phyloP scores from a whole-genome alignment of 345 rosid species.

The Hibiscus tridactylites region DNA sequence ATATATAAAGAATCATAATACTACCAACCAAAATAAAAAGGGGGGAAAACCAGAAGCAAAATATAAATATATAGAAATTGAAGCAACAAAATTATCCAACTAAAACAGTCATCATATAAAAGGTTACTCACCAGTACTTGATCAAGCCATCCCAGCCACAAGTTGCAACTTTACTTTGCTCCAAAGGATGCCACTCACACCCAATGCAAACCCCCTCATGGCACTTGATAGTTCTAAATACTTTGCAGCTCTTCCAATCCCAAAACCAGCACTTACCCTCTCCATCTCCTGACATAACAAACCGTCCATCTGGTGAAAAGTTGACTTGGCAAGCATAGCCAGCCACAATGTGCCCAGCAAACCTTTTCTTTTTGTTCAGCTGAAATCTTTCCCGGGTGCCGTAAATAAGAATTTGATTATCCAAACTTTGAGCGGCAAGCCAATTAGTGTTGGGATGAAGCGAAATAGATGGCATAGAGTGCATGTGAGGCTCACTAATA shows the following conservation, averaged over 20 bases:
- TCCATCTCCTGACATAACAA: slow-evolving; percentile 99
- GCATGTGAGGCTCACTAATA: slow-evolving; percentile 99
- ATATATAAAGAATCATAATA: neutral
- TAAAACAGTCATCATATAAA: neutral
- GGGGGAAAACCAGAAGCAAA: neutral
- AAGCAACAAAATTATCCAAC: neutral
- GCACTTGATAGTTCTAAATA: slow-evolving; percentile 82
- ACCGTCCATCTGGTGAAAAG: slow-evolving; percentile 97
- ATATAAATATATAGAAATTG: neutral
- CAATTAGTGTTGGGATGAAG: slow-evolving; percentile 88
- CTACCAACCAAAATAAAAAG: neutral
- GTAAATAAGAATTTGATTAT: slow-evolving; percentile 90
- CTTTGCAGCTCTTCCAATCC: slow-evolving; percentile 99
- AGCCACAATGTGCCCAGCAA: slow-evolving; percentile 87
- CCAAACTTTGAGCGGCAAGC: slow-evolving; percentile 97
- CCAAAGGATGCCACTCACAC: slow-evolving; percentile 90
- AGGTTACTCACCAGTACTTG: slow-evolving; percentile 76
- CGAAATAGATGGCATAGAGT: slow-evolving; percentile 91
- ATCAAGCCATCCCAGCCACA: slow-evolving; percentile 99
- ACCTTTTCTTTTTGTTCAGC: slow-evolving; percentile 93
- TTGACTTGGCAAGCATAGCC: slow-evolving; percentile 99
- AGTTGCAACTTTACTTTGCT: slow-evolving; percentile 95
- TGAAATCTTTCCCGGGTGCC: slow-evolving; percentile 92
- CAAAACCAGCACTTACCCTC: slow-evolving; percentile 99
- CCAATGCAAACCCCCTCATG: slow-evolving; percentile 93